Conservation (phyloP, 2,329 filamentous ascomycete genomes). For the Ceratocystis colombiana region DNA sequence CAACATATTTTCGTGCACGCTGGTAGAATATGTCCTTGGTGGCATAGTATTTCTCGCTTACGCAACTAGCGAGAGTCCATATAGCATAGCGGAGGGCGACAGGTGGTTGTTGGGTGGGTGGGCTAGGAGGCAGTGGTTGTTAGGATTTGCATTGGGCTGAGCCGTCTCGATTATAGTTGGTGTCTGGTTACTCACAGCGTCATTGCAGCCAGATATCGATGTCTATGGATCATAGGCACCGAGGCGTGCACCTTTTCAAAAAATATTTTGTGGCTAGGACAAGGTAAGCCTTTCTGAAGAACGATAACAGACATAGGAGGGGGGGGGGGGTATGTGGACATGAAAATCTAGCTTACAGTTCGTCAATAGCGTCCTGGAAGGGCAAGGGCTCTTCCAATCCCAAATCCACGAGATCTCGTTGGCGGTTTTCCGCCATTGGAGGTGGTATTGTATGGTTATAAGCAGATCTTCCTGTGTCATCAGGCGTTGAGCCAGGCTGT, state of each 20-base stretch:
- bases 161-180: too few species aligned
- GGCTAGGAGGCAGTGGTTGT: constrained; percentile 35
- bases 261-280: constrained; percentile 62
- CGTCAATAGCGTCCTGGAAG: constrained; percentile 58
- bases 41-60: constrained; percentile 68
- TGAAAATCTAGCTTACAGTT: constrained; percentile 48
- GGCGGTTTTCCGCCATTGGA: constrained; percentile 4
- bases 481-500: neutral
- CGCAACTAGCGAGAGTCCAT: constrained; percentile 85
- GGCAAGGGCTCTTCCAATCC: constrained; percentile 51
- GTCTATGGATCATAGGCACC: constrained; percentile 78
- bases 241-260: constrained; percentile 86
- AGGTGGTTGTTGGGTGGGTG: constrained; percentile 76
- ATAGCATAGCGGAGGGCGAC: constrained; percentile 86
- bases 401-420: constrained; percentile 63
- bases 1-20: constrained; percentile 78
- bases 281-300: constrained; percentile 1
- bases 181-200: constrained; percentile 48
- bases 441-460: constrained; percentile 1
- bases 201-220: constrained; percentile 78
- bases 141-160: too few species aligned
- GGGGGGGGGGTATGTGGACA: neutral
- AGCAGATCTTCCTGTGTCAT: neutral
- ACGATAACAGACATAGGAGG: neutral
- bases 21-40: constrained; percentile 85